Conservation (phyloP, 495 filamentous ascomycete species). For the Aspergillus steynii region DNA sequence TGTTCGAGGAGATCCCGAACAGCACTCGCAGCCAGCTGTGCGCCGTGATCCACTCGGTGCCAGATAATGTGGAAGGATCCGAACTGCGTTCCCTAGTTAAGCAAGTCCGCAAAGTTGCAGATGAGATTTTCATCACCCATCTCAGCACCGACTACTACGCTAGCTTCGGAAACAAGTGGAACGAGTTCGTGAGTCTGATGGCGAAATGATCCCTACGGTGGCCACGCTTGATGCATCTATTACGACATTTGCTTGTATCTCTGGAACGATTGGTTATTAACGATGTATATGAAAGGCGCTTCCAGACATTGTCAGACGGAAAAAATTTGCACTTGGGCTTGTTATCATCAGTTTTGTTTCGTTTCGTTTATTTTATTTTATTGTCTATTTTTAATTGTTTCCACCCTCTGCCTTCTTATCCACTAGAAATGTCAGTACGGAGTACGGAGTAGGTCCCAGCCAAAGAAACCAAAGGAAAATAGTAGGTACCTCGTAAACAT, state of each 20-base stretch:
- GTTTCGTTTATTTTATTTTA: too few relatives aligned
- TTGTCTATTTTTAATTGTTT: too few relatives aligned
- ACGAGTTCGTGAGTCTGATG: conserved; percentile 44
- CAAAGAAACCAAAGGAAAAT: too few relatives aligned
- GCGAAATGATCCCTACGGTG: conserved; percentile 23
- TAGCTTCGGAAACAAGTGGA: conserved; percentile 43
- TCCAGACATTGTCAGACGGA: too few relatives aligned
- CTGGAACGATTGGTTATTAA: not conserved
- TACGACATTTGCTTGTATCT: conserved; percentile 3
- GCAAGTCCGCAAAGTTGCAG: conserved; percentile 35
- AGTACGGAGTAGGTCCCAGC: too few relatives aligned
- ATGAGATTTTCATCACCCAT: conserved; percentile 48
- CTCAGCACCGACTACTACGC: conserved; percentile 46
- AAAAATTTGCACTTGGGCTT: too few relatives aligned
- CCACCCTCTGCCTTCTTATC: too few relatives aligned
- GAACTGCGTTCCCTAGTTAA: conserved; percentile 36
- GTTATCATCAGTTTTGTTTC: too few relatives aligned
- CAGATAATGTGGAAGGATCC: conserved; percentile 30
- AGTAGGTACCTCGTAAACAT: too few relatives aligned
- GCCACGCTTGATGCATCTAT: conserved; percentile 1
- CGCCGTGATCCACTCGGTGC: conserved; percentile 47
- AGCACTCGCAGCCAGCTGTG: conserved; percentile 37
- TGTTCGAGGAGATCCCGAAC: conserved; percentile 35
- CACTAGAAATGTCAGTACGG: too few relatives aligned
- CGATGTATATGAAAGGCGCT: not conserved